Base-by-base conservation (phyloP, 495 filamentous ascomycete species). In the Penicillium manginii region DNA sequence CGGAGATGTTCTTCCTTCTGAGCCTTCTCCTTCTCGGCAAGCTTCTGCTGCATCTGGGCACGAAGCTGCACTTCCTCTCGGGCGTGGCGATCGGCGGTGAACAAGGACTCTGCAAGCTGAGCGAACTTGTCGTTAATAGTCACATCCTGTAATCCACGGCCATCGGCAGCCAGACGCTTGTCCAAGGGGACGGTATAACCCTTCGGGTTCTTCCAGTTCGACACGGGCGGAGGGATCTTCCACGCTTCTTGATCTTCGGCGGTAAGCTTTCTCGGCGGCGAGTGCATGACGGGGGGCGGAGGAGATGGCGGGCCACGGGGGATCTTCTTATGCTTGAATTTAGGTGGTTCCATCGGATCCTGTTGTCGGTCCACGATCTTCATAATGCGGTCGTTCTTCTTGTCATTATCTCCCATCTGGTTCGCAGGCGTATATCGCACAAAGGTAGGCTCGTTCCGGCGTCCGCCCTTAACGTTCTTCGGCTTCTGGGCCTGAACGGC, bases 61-160 rank as follows among this genome's bases (percentile, higher is more conserved):
- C 94, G 85, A 70, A 96, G 91, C 61, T 91, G 86, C 50, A 99
- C 94, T 74, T 99, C 94, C 68, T 98, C 94, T 62, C 94, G 82
- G 8, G 96, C 93, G 71, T 98, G 96, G 31, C 94, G 79, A 71
- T 99, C 94, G 22, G 94, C 94, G 55, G 92, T 94, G 68, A 93
- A 92, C 23, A 99, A 77, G 1, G 93, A 91, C 77, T 99, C 94
- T 0, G 92, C 88, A 72, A 99, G 96, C 71, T 94, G 90, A 18
- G 94, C 93, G 67, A 98, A 98, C 67, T 98, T 99, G 78, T 99
- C 94, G 74, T 98, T 99, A 70, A 99, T 98, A 21, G 92, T 88
- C 33, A 97, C 90, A 74, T 99, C 94, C 71, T 96, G 91, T 63
- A 98, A 75, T 8, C 91, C 91, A 65, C 96, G 85, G 2, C 94